These are phyloP conservation scores for Mesembryanthemum crystallinum DNA, from an alignment of 148 eudicot genomes.

Conservation along the genomic window DNA sequence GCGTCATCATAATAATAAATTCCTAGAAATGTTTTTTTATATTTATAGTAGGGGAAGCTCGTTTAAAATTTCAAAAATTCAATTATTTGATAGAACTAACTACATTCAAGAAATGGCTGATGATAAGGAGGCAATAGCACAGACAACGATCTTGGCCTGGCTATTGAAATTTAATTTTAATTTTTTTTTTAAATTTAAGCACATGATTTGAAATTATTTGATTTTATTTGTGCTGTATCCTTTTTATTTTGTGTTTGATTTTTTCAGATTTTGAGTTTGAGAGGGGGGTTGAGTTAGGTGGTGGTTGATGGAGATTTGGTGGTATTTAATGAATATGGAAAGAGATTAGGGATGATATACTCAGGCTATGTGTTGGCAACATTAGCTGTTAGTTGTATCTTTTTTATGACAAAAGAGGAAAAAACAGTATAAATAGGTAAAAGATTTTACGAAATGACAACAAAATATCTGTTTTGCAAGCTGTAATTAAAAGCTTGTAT, in stretches of 20 bases:
- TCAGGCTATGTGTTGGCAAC: too few relatives aligned
- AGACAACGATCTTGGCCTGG: conserved; percentile 21
- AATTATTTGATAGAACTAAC: neutral
- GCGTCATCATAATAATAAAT: neutral
- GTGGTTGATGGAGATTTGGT: conserved; percentile 28
- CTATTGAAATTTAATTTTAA: neutral
- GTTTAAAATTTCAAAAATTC: neutral
- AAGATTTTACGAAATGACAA: too few relatives aligned
- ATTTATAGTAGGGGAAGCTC: neutral
- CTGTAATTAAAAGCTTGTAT: too few relatives aligned
- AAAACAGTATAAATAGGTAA: too few relatives aligned
- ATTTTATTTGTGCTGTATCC: too few relatives aligned
- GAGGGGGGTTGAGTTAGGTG: conserved; percentile 10
- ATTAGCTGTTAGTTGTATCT: too few relatives aligned
- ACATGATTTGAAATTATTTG: conserved; percentile 13
- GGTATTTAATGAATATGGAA: neutral
- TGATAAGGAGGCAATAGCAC: neutral
- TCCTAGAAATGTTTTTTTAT: neutral
- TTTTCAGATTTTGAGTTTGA: neutral
- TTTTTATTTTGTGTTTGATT: neutral
- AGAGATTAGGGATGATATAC: neutral
- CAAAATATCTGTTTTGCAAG: too few relatives aligned
- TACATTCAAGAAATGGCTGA: neutral
- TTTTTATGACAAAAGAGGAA: too few relatives aligned
- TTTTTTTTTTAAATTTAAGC: neutral